Evolutionary conservation across 2,329 filamentous ascomycete genomes (phyloP), one percentile per base, ranked within the genome.

Genomic region (Penicillium verrucosum): DNA sequence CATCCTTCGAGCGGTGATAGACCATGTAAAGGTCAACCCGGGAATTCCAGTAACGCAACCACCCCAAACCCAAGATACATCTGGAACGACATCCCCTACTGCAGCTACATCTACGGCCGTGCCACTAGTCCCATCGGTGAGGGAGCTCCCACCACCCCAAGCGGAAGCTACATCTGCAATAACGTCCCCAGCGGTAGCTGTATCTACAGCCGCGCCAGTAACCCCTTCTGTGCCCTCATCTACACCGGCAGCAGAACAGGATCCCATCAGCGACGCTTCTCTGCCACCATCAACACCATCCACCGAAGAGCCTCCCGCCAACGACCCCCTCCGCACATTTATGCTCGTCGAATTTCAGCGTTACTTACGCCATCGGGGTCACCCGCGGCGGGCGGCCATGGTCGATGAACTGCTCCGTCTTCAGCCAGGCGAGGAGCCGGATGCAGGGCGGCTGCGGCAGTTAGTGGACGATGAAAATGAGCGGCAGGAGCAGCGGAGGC

Each of bases 21-120:
- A 63, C 11, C 49, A 55, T 25, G 30, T 43, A 27, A 51, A 47
- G 11, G 32, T 27, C 18, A 60, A 56, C 16, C 46, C 54, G 36
- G 51, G 40, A 29, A 10, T 36, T 14, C 18, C 51, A 38, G 34
- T 29, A 23, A n/a, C 11, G n/a, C 42, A 29, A 23, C 12, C 30
- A n/a, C 8, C 11, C 25, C 50, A n/a, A 9, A 4, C 29, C n/a
- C n/a, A 29, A 21, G 18, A 11, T 51, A 16, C 12, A 4, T 11
- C 11, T 29, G 12, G 25, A 25, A 7, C 16, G 10, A 32, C 27
- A 29, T 29, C 44, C 9, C 4, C 23, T 5, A 10, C 38, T 4
- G 12, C 23, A 27, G 5, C 25, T 30, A 23, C 14, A 29, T 21
- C 45, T n/a, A 11, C n/a, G 37, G 27, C 32, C 9, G 32, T 16